phyloP scores from a whole-genome alignment of 2,329 filamentous ascomycete species.

The Fusarium euwallaceae region DNA sequence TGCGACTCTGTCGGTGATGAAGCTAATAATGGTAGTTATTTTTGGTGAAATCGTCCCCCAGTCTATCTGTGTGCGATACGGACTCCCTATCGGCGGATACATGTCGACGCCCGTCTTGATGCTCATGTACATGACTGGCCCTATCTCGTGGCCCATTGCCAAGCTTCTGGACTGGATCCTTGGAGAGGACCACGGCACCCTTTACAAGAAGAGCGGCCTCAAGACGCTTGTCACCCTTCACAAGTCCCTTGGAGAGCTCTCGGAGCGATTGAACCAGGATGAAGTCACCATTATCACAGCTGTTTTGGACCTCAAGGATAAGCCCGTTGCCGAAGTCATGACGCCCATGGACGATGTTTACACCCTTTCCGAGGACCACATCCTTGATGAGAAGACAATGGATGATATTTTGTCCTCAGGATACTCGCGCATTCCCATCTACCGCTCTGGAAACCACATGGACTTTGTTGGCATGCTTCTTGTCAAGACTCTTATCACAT shows the following conservation, averaged over 20 bases:
- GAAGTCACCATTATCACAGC: conserved; percentile 99
- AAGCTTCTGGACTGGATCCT: conserved; percentile 95
- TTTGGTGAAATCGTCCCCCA: conserved; percentile 98
- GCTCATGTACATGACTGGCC: conserved; percentile 93
- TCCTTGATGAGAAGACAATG: conserved; percentile 94
- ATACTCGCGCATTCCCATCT: conserved; percentile 96
- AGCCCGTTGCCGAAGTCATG: conserved; percentile 96
- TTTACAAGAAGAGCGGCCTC: conserved; percentile 97
- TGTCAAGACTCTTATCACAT: conserved; percentile 98
- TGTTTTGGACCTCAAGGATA: conserved; percentile 95
- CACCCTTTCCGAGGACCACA: conserved; percentile 93
- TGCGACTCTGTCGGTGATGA: conserved; percentile 21
- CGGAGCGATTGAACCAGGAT: conserved; percentile 93
- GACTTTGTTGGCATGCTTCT: conserved; percentile 98
- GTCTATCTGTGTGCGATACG: conserved; percentile 95
- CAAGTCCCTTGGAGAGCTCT: conserved; percentile 87
- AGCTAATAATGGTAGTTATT: conserved; percentile 74
- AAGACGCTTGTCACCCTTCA: conserved; percentile 97
- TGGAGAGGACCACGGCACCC: conserved; percentile 93
- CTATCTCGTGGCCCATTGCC: conserved; percentile 93
- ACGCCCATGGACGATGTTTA: conserved; percentile 99
- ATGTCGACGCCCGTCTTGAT: conserved; percentile 89
- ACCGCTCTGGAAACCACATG: conserved; percentile 82
- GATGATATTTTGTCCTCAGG: conserved; percentile 92
- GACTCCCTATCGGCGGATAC: conserved; percentile 92